These are phyloP conservation scores for Metschnikowia continentalis DNA, from an alignment of 805 yeast species.

Conservation along the genomic window DNA sequence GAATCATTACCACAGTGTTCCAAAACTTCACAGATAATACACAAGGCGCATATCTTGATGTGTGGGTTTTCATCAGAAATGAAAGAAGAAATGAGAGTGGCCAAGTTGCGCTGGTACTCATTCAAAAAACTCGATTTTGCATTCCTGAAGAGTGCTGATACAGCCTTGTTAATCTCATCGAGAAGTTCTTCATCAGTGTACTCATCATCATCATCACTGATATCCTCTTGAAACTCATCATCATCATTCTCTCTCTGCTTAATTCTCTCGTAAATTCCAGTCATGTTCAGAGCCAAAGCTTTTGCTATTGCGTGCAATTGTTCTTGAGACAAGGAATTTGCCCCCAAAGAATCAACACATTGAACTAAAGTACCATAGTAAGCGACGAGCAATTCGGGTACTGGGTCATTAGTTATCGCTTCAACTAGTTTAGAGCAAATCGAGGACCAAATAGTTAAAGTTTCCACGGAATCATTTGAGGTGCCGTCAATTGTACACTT, in stretches of 20 bases:
- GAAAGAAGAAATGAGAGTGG: slow-evolving; percentile 59
- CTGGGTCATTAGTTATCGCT: slow-evolving; percentile 72
- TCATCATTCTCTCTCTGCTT: slow-evolving; percentile 69
- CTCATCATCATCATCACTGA: slow-evolving; percentile 80
- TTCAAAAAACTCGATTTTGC: slow-evolving; percentile 55
- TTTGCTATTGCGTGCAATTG: slow-evolving; percentile 56
- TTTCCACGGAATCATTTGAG: slow-evolving; percentile 54
- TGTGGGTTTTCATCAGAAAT: slow-evolving; percentile 65
- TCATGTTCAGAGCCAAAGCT: slow-evolving; percentile 56
- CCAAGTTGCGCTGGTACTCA: slow-evolving; percentile 52
- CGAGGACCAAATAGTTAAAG: slow-evolving; percentile 66
- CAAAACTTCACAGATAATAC: slow-evolving; percentile 73
- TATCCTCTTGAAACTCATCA: slow-evolving; percentile 84
- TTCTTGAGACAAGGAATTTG: slow-evolving; percentile 49
- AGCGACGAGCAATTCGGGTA: slow-evolving; percentile 74
- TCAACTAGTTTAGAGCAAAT: slow-evolving; percentile 64
- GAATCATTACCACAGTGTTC: slow-evolving; percentile 74
- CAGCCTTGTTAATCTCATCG: slow-evolving; percentile 76
- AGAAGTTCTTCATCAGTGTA: slow-evolving; percentile 85
- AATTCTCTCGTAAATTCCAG: slow-evolving; percentile 67
- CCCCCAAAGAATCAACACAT: slow-evolving; percentile 65
- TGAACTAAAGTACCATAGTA: slow-evolving; percentile 70
- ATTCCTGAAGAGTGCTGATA: slow-evolving; percentile 66
- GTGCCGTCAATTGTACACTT: slow-evolving; percentile 56
- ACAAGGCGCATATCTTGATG: slow-evolving; percentile 70